Base-by-base conservation (phyloP, 164 flowering plant species). In the Umbellularia californica region DNA sequence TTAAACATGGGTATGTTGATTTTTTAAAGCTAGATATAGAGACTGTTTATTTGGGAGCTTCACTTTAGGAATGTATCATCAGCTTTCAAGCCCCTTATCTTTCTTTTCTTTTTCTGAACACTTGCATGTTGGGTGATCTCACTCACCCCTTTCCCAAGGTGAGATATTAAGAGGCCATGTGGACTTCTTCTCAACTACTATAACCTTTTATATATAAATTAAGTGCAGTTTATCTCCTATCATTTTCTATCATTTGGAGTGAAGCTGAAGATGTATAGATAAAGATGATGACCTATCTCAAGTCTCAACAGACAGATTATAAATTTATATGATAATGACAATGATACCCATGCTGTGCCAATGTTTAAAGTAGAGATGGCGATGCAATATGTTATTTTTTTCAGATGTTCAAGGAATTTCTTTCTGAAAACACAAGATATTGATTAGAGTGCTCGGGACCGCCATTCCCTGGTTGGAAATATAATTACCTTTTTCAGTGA, bases 131-230 rank as follows among this genome's bases (percentile, higher is more conserved):
- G 58, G 24, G 50, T 68, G 65, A 68, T 58, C 58, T 55, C 65
- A 68, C 71, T 68, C 47, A 41, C 10, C 28, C 9, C 9, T 28
- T 52, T 24, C 70, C 70, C 47, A 66, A 73, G 71, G 23, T 55
- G 71, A 13, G 55, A 12, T 67, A 74, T 33, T 33, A 55, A 55
- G 55, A 52, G 9, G 50, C 50, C 70, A 19, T 35, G 1, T 52
- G 47, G 47, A 7, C 20, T 68, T 51, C 50, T 28, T 68, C 58
- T 74, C 69, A 33, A n/a, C 55, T 68, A 17, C 35, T 50, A 58
- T 62, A 3, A 72, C 33, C 17, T 74, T 74, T 58, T 12, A 55
- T 55, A 30, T 69, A 74, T 3, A 68, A 35, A 68, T 68, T 30
- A 66, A 65, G 24, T 11, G 74, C 25, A n/a, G 35, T 12, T 58